Base-by-base conservation (phyloP, 352 stramenopile species). In the Aphanomyces stellatus region DNA sequence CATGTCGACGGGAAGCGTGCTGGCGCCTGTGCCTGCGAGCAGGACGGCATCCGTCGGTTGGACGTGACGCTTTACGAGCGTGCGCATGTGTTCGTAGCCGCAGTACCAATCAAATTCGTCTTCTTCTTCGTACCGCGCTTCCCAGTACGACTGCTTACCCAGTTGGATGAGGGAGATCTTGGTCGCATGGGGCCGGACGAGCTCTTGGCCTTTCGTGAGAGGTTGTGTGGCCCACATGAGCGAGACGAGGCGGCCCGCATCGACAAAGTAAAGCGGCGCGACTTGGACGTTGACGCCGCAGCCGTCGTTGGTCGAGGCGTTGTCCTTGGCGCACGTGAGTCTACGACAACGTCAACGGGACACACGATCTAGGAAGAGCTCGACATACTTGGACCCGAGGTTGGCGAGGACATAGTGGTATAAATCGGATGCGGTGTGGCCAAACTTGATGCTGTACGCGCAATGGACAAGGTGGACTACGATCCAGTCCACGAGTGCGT, bases 101-200 rank as follows among this genome's bases (percentile, higher is more conserved):
- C 78, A 85, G 57, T 85, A 85, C 76, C 77, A 85, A 65, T 85
- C 77, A 68, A 81, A 85, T 51, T 82, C 72, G 0, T 72, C 76
- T 60, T 85, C 76, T 3, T 68, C 72, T 53, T 85, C 76, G 59
- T 81, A 85, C 2, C 77, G 62, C 13, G 65, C 72, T 49, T 82
- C 76, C 77, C 77, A 85, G 53, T 85, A 85, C 35, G 73, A 76
- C 74, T 85, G 81, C 48, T 85, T 81, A 61, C 76, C 79, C 25
- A 82, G 65, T 43, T 76, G 76, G 72, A 85, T 85, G 62, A 82
- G 71, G 10, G 77, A 78, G 40, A 85, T 76, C 65, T 82, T 85
- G 60, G 76, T 76, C 0, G 77, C 77, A 35, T 77, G 77, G 17
- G 76, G 72, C 6, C 77, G 70, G 30, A 81, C 64, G 10, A 85